Base-by-base conservation (phyloP, 1,139 yeast genomes). In the Yamadazyma songkhlaensis region DNA sequence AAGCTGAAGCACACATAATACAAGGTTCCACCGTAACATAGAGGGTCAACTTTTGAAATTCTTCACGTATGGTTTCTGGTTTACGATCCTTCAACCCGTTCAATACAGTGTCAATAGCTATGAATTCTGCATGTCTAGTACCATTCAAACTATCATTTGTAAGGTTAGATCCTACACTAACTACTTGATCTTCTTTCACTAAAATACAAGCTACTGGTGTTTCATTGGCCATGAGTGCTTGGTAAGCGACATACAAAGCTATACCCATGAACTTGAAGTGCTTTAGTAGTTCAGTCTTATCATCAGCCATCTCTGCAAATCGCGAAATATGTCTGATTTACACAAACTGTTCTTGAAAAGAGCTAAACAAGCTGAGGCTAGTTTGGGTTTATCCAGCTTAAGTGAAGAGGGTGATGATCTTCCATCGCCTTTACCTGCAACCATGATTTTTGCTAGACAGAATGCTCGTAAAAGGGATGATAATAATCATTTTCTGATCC, bases 11-110 rank as follows among this genome's bases (percentile, higher is more conserved):
- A 65, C 99, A 92, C 99, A 92, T 92, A 9, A 94, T 84, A 58
- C 99, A 92, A 0, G 99, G 99, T 59, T 92, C 99, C 1, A 92
- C 97, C 0, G 97, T 88, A 17, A 92, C 99, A 58, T 89, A 92
- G 13, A 92, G 67, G 25, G 79, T 79, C 12, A 43, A 77, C 57
- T 47, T 74, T 69, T 36, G 62, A 51, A 60, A 88, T 65, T 10
- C 79, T 49, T 9, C 50, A 42, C 22, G 51, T 17, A 57, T 17
- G 47, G 47, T 34, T 40, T 54, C 10, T 37, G 37, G 11, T 3
- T 9, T 27, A 10, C 31, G 31, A 5, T 33, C 31, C 14, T 20
- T 8, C 8, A 26, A 25, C 6, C 7, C 3, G 28, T 52, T 48
- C 29, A 77, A 54, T 2, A 85, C 72, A 30, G 65, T 57, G 39